These are phyloP conservation scores for Lathyrus oleraceus DNA, from an alignment of 306 rosid genomes.

Conservation along the genomic window DNA sequence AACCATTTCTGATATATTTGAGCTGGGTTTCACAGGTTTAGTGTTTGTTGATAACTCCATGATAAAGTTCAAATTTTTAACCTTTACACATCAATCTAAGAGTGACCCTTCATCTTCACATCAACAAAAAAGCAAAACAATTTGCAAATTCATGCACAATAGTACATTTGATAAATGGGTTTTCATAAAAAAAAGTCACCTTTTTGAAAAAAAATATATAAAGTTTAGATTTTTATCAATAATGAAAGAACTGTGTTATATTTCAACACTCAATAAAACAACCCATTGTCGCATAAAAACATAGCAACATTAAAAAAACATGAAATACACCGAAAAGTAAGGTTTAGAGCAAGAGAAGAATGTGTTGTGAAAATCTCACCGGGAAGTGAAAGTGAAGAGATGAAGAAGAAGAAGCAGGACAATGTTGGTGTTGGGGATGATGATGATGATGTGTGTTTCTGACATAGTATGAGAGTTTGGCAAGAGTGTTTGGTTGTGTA, in stretches of 20 bases:
- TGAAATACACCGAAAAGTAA: background rate
- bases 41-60: conserved; percentile 53
- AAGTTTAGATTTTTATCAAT: conserved; percentile 11
- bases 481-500: conserved; percentile 34
- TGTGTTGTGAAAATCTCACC: conserved; percentile 15
- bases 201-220: background rate
- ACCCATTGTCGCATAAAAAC: conserved; percentile 14
- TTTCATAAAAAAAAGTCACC: background rate
- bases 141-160: conserved; percentile 23
- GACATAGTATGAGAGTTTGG: conserved; percentile 39
- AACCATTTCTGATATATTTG: conserved; percentile 71
- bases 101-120: conserved; percentile 20
- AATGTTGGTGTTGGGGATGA: background rate
- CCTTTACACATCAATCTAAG: conserved; percentile 37
- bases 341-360: conserved; percentile 21
- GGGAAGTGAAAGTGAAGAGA: conserved; percentile 19
- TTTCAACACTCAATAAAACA: conserved; percentile 17
- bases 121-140: conserved; percentile 30
- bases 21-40: conserved; percentile 59
- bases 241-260: conserved; percentile 4
- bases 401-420: background rate
- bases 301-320: background rate
- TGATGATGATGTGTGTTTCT: conserved; percentile 19
- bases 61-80: conserved; percentile 36
- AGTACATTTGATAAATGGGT: conserved; percentile 21